Evolutionary conservation across 305 asterid species (phyloP).

Genomic region (Plantago coronopus): DNA sequence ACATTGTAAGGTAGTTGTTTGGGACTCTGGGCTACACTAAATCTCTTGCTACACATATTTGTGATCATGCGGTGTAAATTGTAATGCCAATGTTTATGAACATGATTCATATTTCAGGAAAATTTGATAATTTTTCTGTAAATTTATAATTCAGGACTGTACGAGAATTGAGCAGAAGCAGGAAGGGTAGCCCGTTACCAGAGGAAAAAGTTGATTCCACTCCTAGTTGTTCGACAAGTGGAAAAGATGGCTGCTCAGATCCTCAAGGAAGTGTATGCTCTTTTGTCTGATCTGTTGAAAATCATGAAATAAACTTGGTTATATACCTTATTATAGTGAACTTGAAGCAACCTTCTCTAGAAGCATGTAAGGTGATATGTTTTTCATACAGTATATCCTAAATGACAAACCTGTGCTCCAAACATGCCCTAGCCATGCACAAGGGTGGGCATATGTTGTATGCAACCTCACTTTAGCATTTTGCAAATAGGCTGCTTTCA

Average conservation of each 20-base stretch:
- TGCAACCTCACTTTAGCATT: no score
- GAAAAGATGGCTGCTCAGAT: constrained; percentile 51
- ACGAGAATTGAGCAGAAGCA: constrained; percentile 63
- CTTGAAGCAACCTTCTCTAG: constrained; percentile 8
- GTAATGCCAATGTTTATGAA: no score
- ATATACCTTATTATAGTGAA: constrained; percentile 9
- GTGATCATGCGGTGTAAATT: no score
- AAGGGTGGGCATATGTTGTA: no score
- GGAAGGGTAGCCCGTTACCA: constrained; percentile 51
- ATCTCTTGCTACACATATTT: constrained; percentile 13
- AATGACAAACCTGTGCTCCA: background rate
- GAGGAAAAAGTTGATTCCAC: constrained; percentile 46
- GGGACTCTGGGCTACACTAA: constrained; percentile 15
- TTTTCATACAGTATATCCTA: background rate
- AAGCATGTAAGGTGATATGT: constrained; percentile 4
- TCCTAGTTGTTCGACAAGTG: constrained; percentile 50
- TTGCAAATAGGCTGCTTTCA: no score
- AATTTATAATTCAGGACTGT: constrained; percentile 58
- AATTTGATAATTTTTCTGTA: constrained; percentile 16
- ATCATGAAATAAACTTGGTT: constrained; percentile 13
- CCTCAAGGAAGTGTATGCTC: constrained; percentile 55
- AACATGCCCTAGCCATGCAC: no score
- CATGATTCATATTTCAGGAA: constrained; percentile 6
- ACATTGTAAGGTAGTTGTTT: constrained; percentile 62
- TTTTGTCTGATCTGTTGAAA: constrained; percentile 21